phyloP scores from a whole-genome alignment of 208 protist species.

The Lotmaria passim region DNA sequence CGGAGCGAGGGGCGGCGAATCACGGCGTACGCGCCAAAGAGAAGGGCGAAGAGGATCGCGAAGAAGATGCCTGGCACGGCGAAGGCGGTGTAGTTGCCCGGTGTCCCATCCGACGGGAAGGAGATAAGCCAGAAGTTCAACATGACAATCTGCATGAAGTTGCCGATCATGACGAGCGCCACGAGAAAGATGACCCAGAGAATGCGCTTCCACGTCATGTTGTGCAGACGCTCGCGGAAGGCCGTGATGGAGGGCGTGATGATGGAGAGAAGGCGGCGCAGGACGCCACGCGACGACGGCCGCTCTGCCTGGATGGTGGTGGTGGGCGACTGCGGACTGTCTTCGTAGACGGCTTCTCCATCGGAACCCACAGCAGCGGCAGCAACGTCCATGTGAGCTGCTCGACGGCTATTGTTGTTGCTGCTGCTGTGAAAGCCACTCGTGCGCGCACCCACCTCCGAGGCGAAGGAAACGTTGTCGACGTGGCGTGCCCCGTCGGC shows the following conservation, averaged over 20 bases:
- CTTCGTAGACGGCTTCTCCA: background rate
- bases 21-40: constrained; percentile 57
- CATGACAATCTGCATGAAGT: constrained; percentile 86
- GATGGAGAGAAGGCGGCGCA: background rate
- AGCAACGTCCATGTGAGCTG: too few relatives aligned
- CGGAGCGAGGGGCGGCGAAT: constrained; percentile 55
- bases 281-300: background rate
- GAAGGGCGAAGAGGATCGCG: constrained; percentile 57
- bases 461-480: constrained; percentile 14
- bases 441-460: background rate
- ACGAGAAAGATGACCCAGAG: constrained; percentile 59
- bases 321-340: background rate
- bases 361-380: background rate
- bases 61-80: constrained; percentile 72
- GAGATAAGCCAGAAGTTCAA: constrained; percentile 85
- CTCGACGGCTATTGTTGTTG: too few relatives aligned
- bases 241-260: constrained; percentile 6
- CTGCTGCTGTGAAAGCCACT: background rate
- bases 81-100: constrained; percentile 81
- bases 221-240: constrained; percentile 21
- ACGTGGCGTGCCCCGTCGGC: background rate
- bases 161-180: constrained; percentile 67
- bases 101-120: constrained; percentile 62
- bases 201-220: constrained; percentile 43
- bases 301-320: background rate